Evolutionary conservation across 257 asterid genomes (phyloP).

Genomic region (Solanum medicagineum): DNA sequence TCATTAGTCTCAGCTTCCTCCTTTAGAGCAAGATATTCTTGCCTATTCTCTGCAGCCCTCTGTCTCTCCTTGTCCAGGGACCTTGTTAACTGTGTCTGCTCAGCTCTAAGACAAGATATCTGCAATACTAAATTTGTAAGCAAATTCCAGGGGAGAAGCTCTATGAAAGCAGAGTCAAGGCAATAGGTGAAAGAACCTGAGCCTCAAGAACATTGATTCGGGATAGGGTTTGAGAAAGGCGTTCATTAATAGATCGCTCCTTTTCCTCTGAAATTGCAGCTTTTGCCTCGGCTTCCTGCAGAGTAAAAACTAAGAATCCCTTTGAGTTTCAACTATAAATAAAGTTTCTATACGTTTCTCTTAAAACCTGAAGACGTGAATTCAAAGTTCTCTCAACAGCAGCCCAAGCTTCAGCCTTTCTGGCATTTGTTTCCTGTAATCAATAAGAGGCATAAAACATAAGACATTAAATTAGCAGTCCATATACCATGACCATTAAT

Average conservation of each 20-base stretch:
- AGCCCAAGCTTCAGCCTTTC: constrained; percentile 96
- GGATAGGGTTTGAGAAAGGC: constrained; percentile 89
- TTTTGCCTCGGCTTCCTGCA: constrained; percentile 93
- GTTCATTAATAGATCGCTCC: constrained; percentile 86
- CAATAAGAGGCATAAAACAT: constrained; percentile 4
- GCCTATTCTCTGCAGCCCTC: constrained; percentile 80
- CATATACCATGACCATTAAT: neutral
- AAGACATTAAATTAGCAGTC: neutral
- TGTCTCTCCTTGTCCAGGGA: constrained; percentile 95
- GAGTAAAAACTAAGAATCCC: neutral
- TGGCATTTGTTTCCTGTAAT: constrained; percentile 79
- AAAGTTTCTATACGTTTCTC: constrained; percentile 1
- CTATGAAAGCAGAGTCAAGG: neutral
- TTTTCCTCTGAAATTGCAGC: constrained; percentile 93
- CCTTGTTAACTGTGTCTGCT: constrained; percentile 84
- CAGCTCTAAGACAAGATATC: constrained; percentile 98
- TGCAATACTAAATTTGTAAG: constrained; percentile 29
- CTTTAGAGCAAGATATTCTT: constrained; percentile 86
- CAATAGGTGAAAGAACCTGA: constrained; percentile 45
- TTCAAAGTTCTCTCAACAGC: constrained; percentile 89
- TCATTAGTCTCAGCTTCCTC: constrained; percentile 92
- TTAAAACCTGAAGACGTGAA: constrained; percentile 87
- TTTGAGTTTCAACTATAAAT: neutral
- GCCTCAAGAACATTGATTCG: constrained; percentile 98
- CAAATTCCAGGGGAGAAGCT: constrained; percentile 11